A percentile compares a stretch with the other conserved stretches of the same genome.
These are phyloP conservation scores for Xylaria sp. DNA, from an alignment of 2,329 filamentous ascomycete genomes.

Conservation along the genomic window DNA sequence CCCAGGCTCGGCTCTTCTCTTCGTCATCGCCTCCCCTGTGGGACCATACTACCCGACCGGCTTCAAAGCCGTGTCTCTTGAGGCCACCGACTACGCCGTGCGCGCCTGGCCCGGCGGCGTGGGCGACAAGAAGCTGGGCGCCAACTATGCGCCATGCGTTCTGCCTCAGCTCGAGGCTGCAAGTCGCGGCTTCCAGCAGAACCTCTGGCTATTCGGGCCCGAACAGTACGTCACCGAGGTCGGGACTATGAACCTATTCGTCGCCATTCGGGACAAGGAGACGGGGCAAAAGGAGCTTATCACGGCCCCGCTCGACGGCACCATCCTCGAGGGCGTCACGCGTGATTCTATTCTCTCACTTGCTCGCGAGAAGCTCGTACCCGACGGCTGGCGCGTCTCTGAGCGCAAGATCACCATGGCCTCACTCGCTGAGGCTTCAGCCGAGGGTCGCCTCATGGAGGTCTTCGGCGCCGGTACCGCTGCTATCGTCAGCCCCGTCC, in stretches of 20 bases:
- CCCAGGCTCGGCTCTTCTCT: conserved; percentile 91
- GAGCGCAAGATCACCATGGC: conserved; percentile 95
- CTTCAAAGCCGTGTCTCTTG: conserved; percentile 95
- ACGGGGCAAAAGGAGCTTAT: conserved; percentile 91
- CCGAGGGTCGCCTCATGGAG: conserved; percentile 88
- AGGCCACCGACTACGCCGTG: conserved; percentile 96
- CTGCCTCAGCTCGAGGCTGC: conserved; percentile 94
- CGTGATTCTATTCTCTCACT: conserved; percentile 89
- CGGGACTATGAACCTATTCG: conserved; percentile 98
- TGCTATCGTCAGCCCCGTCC: conserved; percentile 90
- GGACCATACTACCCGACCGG: conserved; percentile 98
- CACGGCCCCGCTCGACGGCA: conserved; percentile 96
- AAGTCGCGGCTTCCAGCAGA: conserved; percentile 94
- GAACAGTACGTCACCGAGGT: conserved; percentile 97
- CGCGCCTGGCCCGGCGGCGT: conserved; percentile 98
- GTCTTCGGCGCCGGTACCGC: conserved; percentile 95
- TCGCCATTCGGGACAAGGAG: conserved; percentile 83
- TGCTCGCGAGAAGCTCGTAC: conserved; percentile 82
- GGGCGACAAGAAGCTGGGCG: conserved; percentile 97
- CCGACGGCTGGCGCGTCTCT: conserved; percentile 86
- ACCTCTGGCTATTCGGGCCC: conserved; percentile 95
- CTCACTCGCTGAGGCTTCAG: conserved; percentile 81
- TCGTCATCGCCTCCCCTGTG: conserved; percentile 94
- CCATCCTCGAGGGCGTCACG: conserved; percentile 94
- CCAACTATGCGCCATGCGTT: conserved; percentile 99